A percentile compares a stretch with the other conserved stretches of the same genome.
Conservation (phyloP, 1,139 yeast species). For the Protomyces arabidopsidicola region DNA sequence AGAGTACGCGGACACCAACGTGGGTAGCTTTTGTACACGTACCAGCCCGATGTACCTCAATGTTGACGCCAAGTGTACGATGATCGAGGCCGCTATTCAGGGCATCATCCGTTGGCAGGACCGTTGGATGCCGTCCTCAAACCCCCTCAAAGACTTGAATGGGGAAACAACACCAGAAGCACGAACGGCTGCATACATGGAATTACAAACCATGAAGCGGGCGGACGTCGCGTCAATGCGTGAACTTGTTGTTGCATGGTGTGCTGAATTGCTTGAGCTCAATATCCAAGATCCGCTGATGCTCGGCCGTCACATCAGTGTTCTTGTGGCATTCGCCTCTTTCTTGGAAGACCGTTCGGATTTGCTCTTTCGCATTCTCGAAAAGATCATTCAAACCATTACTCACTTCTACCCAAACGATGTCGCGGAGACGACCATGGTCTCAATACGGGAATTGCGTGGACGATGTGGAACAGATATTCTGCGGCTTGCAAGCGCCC, state of each 20-base stretch:
- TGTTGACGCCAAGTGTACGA: conserved; percentile 76
- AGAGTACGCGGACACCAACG: conserved; percentile 6
- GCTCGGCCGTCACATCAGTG: conserved; percentile 80
- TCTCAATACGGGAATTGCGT: conserved; percentile 77
- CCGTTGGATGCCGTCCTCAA: not conserved
- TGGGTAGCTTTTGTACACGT: conserved; percentile 30
- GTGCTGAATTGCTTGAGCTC: conserved; percentile 41
- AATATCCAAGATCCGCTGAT: conserved; percentile 74
- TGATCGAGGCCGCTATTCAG: conserved; percentile 82
- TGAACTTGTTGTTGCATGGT: conserved; percentile 19
- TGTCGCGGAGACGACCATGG: conserved; percentile 54
- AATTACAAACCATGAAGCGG: not conserved
- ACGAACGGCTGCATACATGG: not conserved
- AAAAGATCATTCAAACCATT: conserved; percentile 80
- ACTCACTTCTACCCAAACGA: conserved; percentile 71
- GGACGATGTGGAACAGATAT: conserved; percentile 93
- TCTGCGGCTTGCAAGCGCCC: conserved; percentile 28
- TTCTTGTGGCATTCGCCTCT: conserved; percentile 96
- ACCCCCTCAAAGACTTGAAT: not conserved
- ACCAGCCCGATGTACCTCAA: conserved; percentile 69
- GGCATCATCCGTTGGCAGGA: conserved; percentile 92
- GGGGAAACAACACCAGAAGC: not conserved
- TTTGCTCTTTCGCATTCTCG: conserved; percentile 75
- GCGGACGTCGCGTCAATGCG: not conserved
- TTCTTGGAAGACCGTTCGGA: conserved; percentile 60